Evolutionary conservation across 176 grass and related monocot species (phyloP), one percentile per base, ranked within the genome.

Genomic region (Ensete glaucum): DNA sequence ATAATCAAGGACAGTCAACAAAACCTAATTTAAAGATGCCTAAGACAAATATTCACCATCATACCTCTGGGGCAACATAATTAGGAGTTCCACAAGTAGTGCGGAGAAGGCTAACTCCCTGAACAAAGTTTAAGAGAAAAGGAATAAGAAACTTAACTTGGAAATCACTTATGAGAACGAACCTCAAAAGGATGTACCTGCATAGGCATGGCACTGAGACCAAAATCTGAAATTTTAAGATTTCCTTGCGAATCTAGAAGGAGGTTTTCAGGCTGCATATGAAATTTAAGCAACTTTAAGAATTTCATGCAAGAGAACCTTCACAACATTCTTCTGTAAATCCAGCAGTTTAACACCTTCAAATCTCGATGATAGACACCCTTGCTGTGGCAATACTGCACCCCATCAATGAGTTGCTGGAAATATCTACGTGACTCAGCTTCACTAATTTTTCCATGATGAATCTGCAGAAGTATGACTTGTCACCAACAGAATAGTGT

Each of bases 171-270:
- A 2, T 50, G 56, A 15, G 81, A 58, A 69, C 14, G 53, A 53
- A 57, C 85, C 13, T 69, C 73, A 88, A 60, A 8, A 86, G 60
- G 48, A 81, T 67, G 69, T 8, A 98, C 95, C 86, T 90, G 84
- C 23, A 78, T 88, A 85, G 95, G 90, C 88, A 85, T 87, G 52
- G 95, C 95, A 65, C 95, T 98, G 16, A 98, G 86, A 82, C 95
- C 95, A 12, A 98, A 98, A 81, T 98, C 95, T 68, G 95, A 98
- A 87, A 98, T 98, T 98, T 91, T 98, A 73, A 98, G 83, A 85
- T 87, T 93, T 57, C 95, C 95, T 85, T 98, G 95, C 7, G 90
- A 98, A 50, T 98, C 90, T 58, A 98, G 95, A 20, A 98, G 90
- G 27, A 98, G 90, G 82, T 98, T 98, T 86, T 98, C 95, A 58